A percentile compares a stretch with the other conserved stretches of the same genome.
Conservation (phyloP, 2,329 filamentous ascomycete species). For the Neopestalotiopsis sp. region DNA sequence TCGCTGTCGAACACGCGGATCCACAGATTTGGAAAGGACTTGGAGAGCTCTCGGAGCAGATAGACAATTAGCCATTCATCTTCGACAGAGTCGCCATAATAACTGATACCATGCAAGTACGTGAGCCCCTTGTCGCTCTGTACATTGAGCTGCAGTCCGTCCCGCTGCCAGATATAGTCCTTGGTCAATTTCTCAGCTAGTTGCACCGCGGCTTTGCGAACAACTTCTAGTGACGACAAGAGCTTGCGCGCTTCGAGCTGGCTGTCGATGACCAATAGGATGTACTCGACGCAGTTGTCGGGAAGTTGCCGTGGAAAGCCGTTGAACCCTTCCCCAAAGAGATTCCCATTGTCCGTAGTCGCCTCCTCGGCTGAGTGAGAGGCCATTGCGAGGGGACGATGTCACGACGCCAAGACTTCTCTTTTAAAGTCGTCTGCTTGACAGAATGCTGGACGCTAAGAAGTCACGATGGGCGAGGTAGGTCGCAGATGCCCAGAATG, state of each 20-base stretch:
- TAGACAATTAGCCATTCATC: slow-evolving; percentile 98
- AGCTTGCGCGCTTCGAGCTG: slow-evolving; percentile 60
- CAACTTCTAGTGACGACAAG: slow-evolving; percentile 70
- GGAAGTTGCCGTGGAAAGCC: slow-evolving; percentile 57
- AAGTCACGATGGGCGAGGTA: not conserved
- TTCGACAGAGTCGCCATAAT: slow-evolving; percentile 93
- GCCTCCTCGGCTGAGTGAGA: not conserved
- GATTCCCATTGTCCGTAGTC: slow-evolving; percentile 28
- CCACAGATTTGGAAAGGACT: slow-evolving; percentile 76
- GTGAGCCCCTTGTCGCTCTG: slow-evolving; percentile 61
- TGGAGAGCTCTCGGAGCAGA: slow-evolving; percentile 81
- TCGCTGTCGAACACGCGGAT: slow-evolving; percentile 84
- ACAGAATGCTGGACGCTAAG: not conserved
- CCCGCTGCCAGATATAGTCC: slow-evolving; percentile 95
- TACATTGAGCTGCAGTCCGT: slow-evolving; percentile 74
- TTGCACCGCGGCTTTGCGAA: slow-evolving; percentile 72
- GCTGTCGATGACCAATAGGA: slow-evolving; percentile 73
- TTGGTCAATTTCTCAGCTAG: slow-evolving; percentile 71
- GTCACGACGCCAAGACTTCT: not conserved
- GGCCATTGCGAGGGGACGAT: not conserved
- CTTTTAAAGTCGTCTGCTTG: not conserved
- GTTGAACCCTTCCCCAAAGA: slow-evolving; percentile 35
- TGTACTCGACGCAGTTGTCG: slow-evolving; percentile 87
- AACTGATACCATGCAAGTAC: slow-evolving; percentile 78
- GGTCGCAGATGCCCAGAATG: too few species aligned